Conservation (phyloP, 2,329 filamentous ascomycete species). For the Alternaria ventricosa region DNA sequence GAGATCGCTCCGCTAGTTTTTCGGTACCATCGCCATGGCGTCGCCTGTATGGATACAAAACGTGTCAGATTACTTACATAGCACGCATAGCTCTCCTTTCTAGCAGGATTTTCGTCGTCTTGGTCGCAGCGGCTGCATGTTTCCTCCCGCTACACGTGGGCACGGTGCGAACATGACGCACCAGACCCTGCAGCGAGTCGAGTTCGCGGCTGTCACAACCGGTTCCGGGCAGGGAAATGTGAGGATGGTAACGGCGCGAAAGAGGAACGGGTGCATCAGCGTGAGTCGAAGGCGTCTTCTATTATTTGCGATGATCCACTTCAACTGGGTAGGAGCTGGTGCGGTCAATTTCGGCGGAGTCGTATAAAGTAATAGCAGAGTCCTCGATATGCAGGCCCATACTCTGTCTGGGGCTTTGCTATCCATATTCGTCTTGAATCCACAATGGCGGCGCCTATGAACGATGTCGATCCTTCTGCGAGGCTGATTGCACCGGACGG, state of each 20-base stretch:
- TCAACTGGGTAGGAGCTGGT: not conserved
- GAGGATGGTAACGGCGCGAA: not conserved
- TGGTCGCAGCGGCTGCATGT: not conserved
- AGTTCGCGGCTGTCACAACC: not conserved
- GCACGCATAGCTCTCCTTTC: not conserved
- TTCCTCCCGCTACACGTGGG: not conserved
- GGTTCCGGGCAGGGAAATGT: not conserved
- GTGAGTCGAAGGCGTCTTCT: not conserved
- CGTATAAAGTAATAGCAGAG: not conserved
- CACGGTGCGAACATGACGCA: not conserved
- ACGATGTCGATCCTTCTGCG: constrained; percentile 15
- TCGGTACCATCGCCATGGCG: not conserved
- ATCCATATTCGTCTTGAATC: not conserved
- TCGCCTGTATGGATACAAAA: not conserved
- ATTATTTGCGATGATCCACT: not conserved
- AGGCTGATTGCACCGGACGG: constrained; percentile 21
- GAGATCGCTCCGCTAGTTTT: not conserved
- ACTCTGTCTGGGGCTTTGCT: not conserved
- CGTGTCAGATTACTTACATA: not conserved
- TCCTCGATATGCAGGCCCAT: not conserved
- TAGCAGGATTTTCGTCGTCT: not conserved
- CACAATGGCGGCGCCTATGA: not conserved
- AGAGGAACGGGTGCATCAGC: not conserved
- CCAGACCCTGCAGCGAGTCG: not conserved
- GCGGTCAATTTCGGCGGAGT: not conserved